Percentiles rank a stretch among this genome's conserved stretches.
Conservation (phyloP, 352 stramenopile species). For the Globisporangium takayamanum region DNA sequence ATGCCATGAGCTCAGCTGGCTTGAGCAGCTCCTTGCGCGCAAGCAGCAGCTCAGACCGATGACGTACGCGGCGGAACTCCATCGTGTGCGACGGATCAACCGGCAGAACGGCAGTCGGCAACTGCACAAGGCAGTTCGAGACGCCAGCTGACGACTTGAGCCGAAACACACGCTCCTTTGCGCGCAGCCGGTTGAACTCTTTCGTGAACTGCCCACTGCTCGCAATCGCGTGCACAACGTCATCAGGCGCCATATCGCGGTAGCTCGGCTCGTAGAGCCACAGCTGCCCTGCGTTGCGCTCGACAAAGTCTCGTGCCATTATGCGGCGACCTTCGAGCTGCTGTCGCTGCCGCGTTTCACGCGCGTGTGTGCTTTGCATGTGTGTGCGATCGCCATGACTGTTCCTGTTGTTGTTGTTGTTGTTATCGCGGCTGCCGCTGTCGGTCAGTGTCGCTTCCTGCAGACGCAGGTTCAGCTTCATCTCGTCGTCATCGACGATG, state of each 20-base stretch:
- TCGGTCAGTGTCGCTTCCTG: conserved; percentile 25
- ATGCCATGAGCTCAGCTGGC: conserved; percentile 13
- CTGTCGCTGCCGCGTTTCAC: conserved; percentile 22
- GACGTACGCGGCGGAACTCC: conserved; percentile 42
- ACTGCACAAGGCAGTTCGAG: conserved; percentile 43
- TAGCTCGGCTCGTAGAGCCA: conserved; percentile 51
- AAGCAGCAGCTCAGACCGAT: conserved; percentile 45
- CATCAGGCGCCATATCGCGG: conserved; percentile 23
- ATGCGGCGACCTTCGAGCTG: conserved; percentile 45
- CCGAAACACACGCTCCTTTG: conserved; percentile 52
- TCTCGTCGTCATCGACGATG: conserved; percentile 51
- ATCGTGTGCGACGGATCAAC: conserved; percentile 27
- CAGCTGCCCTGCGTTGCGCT: conserved; percentile 45
- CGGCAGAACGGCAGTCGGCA: conserved; percentile 17
- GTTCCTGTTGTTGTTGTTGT: conserved; percentile 1
- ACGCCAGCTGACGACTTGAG: conserved; percentile 58
- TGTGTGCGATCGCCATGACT: not conserved
- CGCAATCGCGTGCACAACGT: conserved; percentile 46
- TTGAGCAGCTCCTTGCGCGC: conserved; percentile 45
- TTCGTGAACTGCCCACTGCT: conserved; percentile 30
- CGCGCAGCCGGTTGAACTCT: conserved; percentile 46
- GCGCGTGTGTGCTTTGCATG: conserved; percentile 1
- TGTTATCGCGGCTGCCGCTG: too few relatives aligned
- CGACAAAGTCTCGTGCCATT: conserved; percentile 58
- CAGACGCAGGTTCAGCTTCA: conserved; percentile 49